phyloP scores from a whole-genome alignment of 768 basidiomycete genomes.

The Postia placenta region DNA sequence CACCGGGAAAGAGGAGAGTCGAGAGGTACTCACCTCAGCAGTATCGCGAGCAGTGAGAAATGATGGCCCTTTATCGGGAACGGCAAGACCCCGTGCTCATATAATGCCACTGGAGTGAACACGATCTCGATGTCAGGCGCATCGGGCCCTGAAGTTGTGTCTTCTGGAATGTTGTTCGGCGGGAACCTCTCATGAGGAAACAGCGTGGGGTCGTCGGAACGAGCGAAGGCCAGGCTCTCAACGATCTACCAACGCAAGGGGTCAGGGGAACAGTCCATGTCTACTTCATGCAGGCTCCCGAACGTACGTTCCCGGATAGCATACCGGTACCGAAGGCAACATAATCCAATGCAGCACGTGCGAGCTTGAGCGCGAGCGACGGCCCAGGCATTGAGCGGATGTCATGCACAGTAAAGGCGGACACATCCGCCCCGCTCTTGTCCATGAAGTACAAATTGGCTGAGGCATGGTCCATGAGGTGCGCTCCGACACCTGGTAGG shows the following conservation, averaged over 20 bases:
- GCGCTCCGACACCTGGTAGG: constrained; percentile 67
- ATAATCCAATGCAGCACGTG: constrained; percentile 32
- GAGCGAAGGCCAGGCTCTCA: constrained; percentile 49
- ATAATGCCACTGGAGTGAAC: constrained; percentile 20
- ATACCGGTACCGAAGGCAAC: constrained; percentile 40
- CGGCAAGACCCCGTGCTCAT: constrained; percentile 7
- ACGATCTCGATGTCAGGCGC: constrained; percentile 33
- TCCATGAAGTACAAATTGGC: constrained; percentile 49
- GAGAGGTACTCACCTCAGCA: constrained; percentile 26
- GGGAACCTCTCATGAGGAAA: constrained; percentile 27
- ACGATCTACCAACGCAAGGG: constrained; percentile 9
- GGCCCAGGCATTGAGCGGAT: background rate
- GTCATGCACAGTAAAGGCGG: background rate
- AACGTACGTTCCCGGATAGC: constrained; percentile 46
- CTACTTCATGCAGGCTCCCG: no score
- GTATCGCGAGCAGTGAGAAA: constrained; percentile 20
- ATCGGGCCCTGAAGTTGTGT: constrained; percentile 25
- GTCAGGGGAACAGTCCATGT: background rate
- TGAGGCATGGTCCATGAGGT: constrained; percentile 67
- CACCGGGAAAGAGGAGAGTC: no score
- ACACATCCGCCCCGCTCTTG: constrained; percentile 33
- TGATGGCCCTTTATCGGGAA: constrained; percentile 12
- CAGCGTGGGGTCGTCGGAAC: constrained; percentile 39
- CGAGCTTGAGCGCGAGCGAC: background rate
- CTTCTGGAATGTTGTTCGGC: constrained; percentile 10